Evolutionary conservation across 306 rosid species (phyloP).

Genomic region (apple (Malus domestica)): DNA sequence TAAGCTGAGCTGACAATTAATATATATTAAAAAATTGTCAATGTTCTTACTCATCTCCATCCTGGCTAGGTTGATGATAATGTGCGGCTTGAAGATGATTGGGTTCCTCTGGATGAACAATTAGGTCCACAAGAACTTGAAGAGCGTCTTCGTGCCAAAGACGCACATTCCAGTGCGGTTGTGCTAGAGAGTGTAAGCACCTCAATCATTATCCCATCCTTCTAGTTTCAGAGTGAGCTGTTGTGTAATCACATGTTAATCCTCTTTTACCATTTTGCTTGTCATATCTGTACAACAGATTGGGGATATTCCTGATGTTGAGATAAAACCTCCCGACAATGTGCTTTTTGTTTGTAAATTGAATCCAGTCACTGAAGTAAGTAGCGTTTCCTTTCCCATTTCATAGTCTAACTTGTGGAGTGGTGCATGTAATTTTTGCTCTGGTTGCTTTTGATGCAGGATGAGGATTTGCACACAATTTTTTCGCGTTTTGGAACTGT

Average conservation of each 20-base stretch:
- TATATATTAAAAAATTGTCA: not conserved
- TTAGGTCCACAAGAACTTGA: constrained; percentile 66
- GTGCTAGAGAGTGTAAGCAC: constrained; percentile 91
- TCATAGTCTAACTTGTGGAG: not conserved
- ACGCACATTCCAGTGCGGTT: constrained; percentile 89
- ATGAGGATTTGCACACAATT: constrained; percentile 87
- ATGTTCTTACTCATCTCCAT: constrained; percentile 5
- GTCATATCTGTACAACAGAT: constrained; percentile 37
- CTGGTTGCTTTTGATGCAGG: constrained; percentile 39
- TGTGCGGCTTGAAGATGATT: constrained; percentile 94
- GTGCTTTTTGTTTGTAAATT: constrained; percentile 91
- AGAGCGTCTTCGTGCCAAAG: constrained; percentile 75
- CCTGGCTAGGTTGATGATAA: constrained; percentile 62
- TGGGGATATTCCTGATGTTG: constrained; percentile 98
- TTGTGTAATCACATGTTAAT: not conserved
- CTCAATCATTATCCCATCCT: not conserved
- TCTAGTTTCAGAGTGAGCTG: not conserved
- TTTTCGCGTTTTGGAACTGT: constrained; percentile 91
- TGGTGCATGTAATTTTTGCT: not conserved
- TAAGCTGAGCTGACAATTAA: not conserved
- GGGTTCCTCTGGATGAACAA: constrained; percentile 95
- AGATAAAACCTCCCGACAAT: constrained; percentile 84
- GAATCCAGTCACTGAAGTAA: constrained; percentile 93
- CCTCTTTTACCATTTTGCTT: constrained; percentile 11
- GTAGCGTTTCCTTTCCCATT: constrained; percentile 4